Conservation (phyloP, 768 basidiomycete genomes). For the Lentinula edodes region DNA sequence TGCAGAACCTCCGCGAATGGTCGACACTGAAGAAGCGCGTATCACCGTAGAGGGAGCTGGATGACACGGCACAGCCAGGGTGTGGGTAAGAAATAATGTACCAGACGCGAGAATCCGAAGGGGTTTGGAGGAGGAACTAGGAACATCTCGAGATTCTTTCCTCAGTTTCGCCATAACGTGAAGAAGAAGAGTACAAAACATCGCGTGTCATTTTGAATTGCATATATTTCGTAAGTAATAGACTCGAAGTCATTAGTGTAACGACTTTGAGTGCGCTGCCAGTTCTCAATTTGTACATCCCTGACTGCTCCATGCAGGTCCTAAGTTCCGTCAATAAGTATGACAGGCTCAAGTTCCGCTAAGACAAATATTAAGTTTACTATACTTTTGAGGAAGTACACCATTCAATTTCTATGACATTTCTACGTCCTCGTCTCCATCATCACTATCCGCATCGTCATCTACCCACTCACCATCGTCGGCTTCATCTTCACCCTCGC, state of each 20-base stretch:
- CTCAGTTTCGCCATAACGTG: slow-evolving; percentile 40
- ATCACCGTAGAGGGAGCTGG: slow-evolving; percentile 52
- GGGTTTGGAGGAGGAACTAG: slow-evolving; percentile 25
- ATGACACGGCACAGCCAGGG: slow-evolving; percentile 54
- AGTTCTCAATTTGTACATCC: too few relatives aligned
- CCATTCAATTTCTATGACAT: slow-evolving; percentile 32
- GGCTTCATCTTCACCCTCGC: slow-evolving; percentile 48
- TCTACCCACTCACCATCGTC: slow-evolving; percentile 38
- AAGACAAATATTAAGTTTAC: neutral
- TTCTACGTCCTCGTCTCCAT: slow-evolving; percentile 54
- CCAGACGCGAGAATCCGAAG: slow-evolving; percentile 76
- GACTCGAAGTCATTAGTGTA: too few relatives aligned
- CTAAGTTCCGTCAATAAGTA: too few relatives aligned
- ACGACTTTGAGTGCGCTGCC: too few relatives aligned
- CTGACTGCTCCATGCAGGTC: too few relatives aligned
- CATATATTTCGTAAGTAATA: too few relatives aligned
- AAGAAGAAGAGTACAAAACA: too few relatives aligned
- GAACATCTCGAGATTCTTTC: slow-evolving; percentile 30
- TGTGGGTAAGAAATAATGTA: slow-evolving; percentile 76
- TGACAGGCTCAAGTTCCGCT: too few relatives aligned
- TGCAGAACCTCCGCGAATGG: slow-evolving; percentile 67
- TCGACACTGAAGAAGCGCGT: slow-evolving; percentile 68
- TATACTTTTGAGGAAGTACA: neutral
- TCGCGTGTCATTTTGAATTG: too few relatives aligned
- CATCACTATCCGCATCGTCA: slow-evolving; percentile 56